Base-by-base conservation (phyloP, 176 grass and related monocot species). In the Calamus simplicifolius region DNA sequence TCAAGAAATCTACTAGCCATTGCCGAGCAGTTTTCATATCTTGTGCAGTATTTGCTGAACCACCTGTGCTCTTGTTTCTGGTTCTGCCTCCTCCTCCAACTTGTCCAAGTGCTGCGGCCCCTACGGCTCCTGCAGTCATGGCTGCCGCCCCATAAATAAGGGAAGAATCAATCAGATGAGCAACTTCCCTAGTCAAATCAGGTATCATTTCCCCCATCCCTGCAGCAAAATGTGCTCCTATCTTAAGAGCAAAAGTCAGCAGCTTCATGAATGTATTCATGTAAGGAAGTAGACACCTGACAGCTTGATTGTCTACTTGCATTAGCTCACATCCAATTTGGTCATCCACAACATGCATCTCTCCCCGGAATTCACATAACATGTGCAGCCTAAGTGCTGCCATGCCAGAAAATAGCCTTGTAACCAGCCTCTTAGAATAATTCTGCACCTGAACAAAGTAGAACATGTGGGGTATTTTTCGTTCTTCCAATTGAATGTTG, bases 161-260 rank as follows among this genome's bases (percentile, higher is more conserved):
- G 2, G 84, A 82, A 25, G 92, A 85, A 61, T 85, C 87, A 0
- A 97, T 66, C 52, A 97, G 51, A 65, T 77, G 83, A 16, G 80
- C 80, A 19, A 88, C 73, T 68, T 91, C 87, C 65, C 54, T 82
- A 38, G 72, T 82, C 59, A 97, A 74, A 70, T 97, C 92, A 67
- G 92, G 92, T 69, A 97, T 87, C 92, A 97, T 91, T 50, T 88
- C 82, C 27, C 92, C 92, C 84, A 88, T 91, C 16, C 92, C 92
- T 0, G 85, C 78, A 0, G 82, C 77, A 53, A 97, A 87, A 85
- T 87, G 83, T 0, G 75, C 87, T 1, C 92, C 87, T 27, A 97
- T 97, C 63, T 97, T 97, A 49, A 91, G 73, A 50, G 92, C 87
- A 5, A 97, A 91, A 3, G 87, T 91, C 38, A 97, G 38, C 50